Conservation (phyloP, 805 yeast species). For the Cyberlindnera suaveolens region DNA sequence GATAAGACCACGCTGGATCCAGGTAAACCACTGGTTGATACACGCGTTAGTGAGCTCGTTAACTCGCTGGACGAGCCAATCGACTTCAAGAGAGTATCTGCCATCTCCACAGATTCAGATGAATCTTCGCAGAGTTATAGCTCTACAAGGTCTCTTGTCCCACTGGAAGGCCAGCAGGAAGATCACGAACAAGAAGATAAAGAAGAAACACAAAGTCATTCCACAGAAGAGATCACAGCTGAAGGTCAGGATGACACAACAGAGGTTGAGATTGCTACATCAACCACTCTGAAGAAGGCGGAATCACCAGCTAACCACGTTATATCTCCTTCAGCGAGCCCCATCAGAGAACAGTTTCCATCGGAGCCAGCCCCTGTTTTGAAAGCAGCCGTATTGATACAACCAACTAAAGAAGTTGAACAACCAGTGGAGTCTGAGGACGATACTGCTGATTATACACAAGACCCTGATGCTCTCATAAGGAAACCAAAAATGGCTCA, state of each 20-base stretch:
- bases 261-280: no score
- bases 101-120: slow-evolving; percentile 25
- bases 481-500: background rate
- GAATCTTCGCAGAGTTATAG: slow-evolving; percentile 13
- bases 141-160: slow-evolving; percentile 4
- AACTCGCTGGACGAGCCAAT: slow-evolving; percentile 34
- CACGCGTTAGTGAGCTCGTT: slow-evolving; percentile 17
- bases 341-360: no score
- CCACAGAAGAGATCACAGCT: background rate
- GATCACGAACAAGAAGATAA: background rate
- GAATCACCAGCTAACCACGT: no score
- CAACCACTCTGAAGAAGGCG: no score
- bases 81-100: slow-evolving; percentile 35
- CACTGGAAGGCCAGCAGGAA: background rate
- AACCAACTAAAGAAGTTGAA: no score
- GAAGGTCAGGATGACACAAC: no score
- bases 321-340: no score
- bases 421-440: background rate
- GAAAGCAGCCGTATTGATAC: background rate
- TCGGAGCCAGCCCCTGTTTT: background rate
- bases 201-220: background rate
- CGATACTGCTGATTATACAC: background rate
- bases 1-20: slow-evolving; percentile 41
- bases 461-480: background rate
- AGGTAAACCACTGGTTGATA: slow-evolving; percentile 26